Base-by-base conservation (phyloP, 768 basidiomycete species). In the Tubosaeta brunneosetosa region DNA sequence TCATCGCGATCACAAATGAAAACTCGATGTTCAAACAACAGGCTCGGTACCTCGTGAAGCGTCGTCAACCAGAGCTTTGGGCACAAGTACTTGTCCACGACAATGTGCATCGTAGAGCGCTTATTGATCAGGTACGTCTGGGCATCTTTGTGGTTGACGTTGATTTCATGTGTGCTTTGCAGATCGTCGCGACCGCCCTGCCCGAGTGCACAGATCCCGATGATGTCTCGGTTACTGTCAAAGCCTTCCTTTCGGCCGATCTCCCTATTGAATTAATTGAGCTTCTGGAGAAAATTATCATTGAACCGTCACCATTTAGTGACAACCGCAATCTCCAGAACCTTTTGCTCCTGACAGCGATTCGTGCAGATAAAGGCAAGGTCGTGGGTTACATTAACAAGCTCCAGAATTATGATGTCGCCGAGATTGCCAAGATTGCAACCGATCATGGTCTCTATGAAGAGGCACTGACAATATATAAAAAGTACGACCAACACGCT, bases 21-120 rank as follows among this genome's bases (percentile, higher is more conserved):
- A 99, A 99, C 75, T 86, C 94, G 12, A 99, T 99, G 97, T 99
- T 94, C 82, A 99, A 98, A 73, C 95, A 99, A 64, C 97, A 98
- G 71, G 91, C 97, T 48, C 87, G 97, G 27, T 99, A 99, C 73
- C 83, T 99, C 52, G 91, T 97, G 66, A 97, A 94, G 73, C 86
- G 97, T 61, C 91, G 97, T 56, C 85, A 91, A 56, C 84, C 89
- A 14, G 97, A 98, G 55, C 83, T 99, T 29, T 99, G 97, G 97
- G 84, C 88, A 2, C 93, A 97, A 71, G 97, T 99, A 33, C 85
- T 99, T 50, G 77, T 82, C 11, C 78, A 82, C 4, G 93, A 93
- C 57, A 97, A 97, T 70, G 80, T 91, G 44, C 86, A 98, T 68
- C 91, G 94, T 55, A 87, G 97, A 58, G 84, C 88, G 54, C 81